A percentile compares a stretch with the other conserved stretches of the same genome.
These are phyloP conservation scores for Calocybe gambosa DNA, from an alignment of 1,284 basidiomycete species.

Conservation along the genomic window DNA sequence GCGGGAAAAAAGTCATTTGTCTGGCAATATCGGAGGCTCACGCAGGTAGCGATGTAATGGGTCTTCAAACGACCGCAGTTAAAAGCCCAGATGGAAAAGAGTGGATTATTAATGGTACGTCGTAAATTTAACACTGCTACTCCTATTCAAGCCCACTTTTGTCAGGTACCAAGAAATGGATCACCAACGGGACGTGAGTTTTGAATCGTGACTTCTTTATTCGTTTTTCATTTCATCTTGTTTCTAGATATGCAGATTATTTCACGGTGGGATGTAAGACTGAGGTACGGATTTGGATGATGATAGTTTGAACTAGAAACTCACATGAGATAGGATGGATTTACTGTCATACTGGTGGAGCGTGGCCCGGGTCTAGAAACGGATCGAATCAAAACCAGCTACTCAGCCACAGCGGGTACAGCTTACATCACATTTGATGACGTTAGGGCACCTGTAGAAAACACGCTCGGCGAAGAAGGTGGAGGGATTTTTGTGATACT, in stretches of 20 bases:
- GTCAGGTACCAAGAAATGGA: constrained; percentile 34
- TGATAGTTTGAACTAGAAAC: constrained; percentile 21
- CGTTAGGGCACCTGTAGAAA: constrained; percentile 78
- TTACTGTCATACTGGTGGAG: constrained; percentile 64
- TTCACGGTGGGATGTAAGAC: constrained; percentile 70
- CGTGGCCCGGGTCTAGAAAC: constrained; percentile 70
- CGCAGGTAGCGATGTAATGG: constrained; percentile 88
- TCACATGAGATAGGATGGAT: constrained; percentile 15
- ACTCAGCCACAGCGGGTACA: constrained; percentile 71
- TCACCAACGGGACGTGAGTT: constrained; percentile 21
- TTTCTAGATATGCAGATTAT: constrained; percentile 43
- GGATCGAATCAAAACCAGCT: constrained; percentile 67
- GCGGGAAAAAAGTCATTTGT: constrained; percentile 75
- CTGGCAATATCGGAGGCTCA: constrained; percentile 88
- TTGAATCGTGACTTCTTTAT: neutral
- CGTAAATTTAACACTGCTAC: constrained; percentile 5
- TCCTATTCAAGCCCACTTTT: neutral
- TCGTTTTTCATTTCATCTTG: neutral
- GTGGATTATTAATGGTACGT: constrained; percentile 83
- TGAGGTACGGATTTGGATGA: constrained; percentile 8
- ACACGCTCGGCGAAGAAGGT: constrained; percentile 77
- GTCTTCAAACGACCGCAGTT: constrained; percentile 76
- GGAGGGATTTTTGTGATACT: constrained; percentile 73
- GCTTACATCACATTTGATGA: constrained; percentile 88
- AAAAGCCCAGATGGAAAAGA: constrained; percentile 84